Conservation (phyloP, 208 protist genomes). For the Angomonas desouzai region DNA sequence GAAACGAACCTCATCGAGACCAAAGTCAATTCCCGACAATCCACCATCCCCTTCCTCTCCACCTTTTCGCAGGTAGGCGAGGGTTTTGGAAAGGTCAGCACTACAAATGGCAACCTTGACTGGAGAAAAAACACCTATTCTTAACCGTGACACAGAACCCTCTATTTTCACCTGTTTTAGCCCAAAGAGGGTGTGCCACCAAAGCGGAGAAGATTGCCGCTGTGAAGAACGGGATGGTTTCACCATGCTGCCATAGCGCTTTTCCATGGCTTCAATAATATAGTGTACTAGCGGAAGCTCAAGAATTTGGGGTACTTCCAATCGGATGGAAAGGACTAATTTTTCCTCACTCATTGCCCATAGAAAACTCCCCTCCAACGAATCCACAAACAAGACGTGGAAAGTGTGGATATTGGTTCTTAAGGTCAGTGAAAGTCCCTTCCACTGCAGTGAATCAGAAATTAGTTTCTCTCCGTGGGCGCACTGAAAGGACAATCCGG, state of each 20-base stretch:
- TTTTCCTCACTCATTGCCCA: neutral
- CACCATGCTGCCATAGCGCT: neutral
- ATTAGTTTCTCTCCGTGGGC: neutral
- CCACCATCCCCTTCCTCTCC: neutral
- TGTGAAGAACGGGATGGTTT: neutral
- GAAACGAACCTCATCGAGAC: neutral
- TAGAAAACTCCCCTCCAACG: neutral
- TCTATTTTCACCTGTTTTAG: neutral
- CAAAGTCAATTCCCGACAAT: neutral
- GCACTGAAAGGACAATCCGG: neutral
- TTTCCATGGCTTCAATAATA: neutral
- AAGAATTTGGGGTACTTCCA: neutral
- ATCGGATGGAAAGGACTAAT: neutral
- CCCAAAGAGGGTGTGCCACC: neutral
- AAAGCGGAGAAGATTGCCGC: neutral
- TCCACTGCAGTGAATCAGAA: neutral
- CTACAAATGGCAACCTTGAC: neutral
- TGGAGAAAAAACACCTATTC: neutral
- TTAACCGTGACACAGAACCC: neutral
- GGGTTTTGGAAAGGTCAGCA: neutral
- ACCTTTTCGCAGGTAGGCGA: neutral
- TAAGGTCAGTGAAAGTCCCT: neutral
- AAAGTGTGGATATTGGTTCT: neutral
- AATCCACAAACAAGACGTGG: neutral
- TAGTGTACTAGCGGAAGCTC: slow-evolving; percentile 1